These are phyloP conservation scores for Globisporangium solare DNA, from an alignment of 352 stramenopile species.

Conservation along the genomic window DNA sequence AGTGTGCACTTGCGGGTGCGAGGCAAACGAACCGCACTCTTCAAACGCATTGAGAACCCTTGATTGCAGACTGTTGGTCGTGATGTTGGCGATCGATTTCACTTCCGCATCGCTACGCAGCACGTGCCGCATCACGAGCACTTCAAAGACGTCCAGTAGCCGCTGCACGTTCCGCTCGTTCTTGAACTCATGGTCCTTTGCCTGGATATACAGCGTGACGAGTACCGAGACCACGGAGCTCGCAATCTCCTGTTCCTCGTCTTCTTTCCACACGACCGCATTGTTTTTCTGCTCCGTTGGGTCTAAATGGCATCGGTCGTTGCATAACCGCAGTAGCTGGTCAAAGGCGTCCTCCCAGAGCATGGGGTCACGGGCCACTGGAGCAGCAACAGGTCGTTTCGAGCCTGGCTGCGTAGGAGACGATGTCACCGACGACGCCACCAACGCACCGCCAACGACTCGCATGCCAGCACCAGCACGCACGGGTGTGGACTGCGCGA, in stretches of 20 bases:
- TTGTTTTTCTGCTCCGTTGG: slow-evolving; percentile 13
- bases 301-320: slow-evolving; percentile 30
- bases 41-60: slow-evolving; percentile 82
- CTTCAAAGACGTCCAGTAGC: slow-evolving; percentile 61
- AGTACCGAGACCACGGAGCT: slow-evolving; percentile 69
- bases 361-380: slow-evolving; percentile 34
- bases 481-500: slow-evolving; percentile 64
- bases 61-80: slow-evolving; percentile 78
- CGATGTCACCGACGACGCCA: slow-evolving; percentile 12
- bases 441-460: slow-evolving; percentile 82
- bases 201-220: slow-evolving; percentile 72
- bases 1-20: slow-evolving; percentile 56
- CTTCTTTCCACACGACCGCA: slow-evolving; percentile 39
- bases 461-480: slow-evolving; percentile 87
- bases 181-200: slow-evolving; percentile 74
- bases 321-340: slow-evolving; percentile 52
- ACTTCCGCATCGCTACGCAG: slow-evolving; percentile 24
- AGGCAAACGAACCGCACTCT: slow-evolving; percentile 66
- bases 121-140: slow-evolving; percentile 64
- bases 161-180: slow-evolving; percentile 50
- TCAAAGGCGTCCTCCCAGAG: slow-evolving; percentile 71
- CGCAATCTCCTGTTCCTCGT: slow-evolving; percentile 79
- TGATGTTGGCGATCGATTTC: slow-evolving; percentile 53
- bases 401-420: slow-evolving; percentile 2
- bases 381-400: slow-evolving; percentile 16